phyloP scores from a whole-genome alignment of 345 rosid species.

The Rhodomyrtus tomentosa region DNA sequence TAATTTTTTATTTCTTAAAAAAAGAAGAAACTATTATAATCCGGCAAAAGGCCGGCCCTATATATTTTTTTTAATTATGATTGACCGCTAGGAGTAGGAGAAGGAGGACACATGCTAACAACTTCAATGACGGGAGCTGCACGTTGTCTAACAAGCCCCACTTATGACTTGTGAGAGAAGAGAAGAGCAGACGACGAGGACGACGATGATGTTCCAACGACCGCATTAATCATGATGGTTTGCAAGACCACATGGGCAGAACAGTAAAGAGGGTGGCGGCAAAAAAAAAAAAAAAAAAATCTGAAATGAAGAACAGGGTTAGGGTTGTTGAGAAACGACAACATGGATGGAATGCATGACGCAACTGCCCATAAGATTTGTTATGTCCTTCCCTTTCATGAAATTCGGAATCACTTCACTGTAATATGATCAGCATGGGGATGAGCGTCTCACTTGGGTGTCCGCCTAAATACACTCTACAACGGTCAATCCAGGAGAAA shows the following conservation, averaged over 20 bases:
- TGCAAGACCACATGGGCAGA: neutral
- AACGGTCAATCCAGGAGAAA: no score
- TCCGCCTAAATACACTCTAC: no score
- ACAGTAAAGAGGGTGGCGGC: neutral
- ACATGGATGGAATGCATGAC: neutral
- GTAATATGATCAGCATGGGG: neutral
- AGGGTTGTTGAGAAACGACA: neutral
- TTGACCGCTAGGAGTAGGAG: neutral
- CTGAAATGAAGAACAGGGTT: neutral
- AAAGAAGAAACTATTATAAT: neutral
- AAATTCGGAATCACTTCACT: neutral
- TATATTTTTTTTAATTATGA: neutral
- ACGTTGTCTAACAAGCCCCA: neutral
- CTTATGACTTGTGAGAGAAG: neutral
- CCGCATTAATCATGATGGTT: neutral
- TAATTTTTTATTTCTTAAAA: no score
- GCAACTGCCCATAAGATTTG: no score
- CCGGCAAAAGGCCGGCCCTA: neutral
- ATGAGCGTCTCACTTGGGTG: neutral
- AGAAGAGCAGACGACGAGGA: neutral
- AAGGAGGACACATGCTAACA: neutral
- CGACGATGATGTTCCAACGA: neutral
- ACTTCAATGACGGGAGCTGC: neutral
- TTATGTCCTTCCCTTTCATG: neutral
- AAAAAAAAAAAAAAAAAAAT: neutral